Evolutionary conservation across 1,284 basidiomycete genomes (phyloP).

Genomic region (Ceratobasidium sp.): DNA sequence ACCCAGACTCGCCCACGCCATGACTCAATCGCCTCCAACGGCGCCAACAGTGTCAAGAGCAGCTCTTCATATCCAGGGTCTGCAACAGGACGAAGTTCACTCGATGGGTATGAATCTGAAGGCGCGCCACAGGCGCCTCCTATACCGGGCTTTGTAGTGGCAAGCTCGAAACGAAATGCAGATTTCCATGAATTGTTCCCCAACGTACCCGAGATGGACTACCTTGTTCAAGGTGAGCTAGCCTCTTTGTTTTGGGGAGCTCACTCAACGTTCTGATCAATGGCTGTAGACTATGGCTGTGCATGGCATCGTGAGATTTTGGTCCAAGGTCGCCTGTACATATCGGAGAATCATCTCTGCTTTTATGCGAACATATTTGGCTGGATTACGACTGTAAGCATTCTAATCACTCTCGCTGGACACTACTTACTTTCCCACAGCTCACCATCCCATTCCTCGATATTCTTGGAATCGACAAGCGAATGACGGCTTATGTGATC

Average conservation of each 20-base stretch:
- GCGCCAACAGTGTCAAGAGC: slow-evolving; percentile 9
- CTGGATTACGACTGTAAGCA: slow-evolving; percentile 88
- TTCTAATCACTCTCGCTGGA: slow-evolving; percentile 14
- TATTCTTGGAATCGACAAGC: slow-evolving; percentile 89
- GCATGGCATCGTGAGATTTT: slow-evolving; percentile 94
- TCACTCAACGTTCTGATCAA: neutral
- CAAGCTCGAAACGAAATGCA: slow-evolving; percentile 90
- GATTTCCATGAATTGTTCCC: slow-evolving; percentile 96
- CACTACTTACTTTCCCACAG: slow-evolving; percentile 52
- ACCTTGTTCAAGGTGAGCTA: slow-evolving; percentile 91
- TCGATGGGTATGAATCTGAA: slow-evolving; percentile 46
- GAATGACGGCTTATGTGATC: slow-evolving; percentile 98
- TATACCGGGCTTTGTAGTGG: slow-evolving; percentile 93
- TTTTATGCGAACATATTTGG: slow-evolving; percentile 99
- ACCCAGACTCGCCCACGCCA: slow-evolving; percentile 23
- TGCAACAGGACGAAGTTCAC: neutral
- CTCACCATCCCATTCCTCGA: slow-evolving; percentile 91
- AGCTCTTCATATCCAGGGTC: slow-evolving; percentile 8
- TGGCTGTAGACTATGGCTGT: slow-evolving; percentile 87
- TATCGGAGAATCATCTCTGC: slow-evolving; percentile 97
- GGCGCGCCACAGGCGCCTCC: slow-evolving; percentile 53
- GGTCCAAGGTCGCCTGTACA: slow-evolving; percentile 93
- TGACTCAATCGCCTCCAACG: slow-evolving; percentile 8
- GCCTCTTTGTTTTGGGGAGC: slow-evolving; percentile 17
- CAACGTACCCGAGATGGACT: slow-evolving; percentile 93